These are phyloP conservation scores for Aspergillus bertholletiae DNA, from an alignment of 495 filamentous ascomycete genomes.

Conservation along the genomic window DNA sequence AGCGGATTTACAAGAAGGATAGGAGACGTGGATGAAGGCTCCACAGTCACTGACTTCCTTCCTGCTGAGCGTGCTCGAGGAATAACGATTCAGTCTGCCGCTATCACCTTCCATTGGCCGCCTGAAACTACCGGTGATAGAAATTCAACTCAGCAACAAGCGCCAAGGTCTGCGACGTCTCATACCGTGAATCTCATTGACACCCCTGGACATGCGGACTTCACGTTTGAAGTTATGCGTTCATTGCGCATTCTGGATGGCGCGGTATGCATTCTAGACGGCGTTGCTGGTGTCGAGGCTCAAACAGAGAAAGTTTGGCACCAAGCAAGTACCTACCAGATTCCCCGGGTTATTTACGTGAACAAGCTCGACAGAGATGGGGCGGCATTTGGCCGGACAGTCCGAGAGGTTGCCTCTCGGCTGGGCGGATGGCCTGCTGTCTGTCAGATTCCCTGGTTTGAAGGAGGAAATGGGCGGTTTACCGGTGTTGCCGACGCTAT, in stretches of 20 bases:
- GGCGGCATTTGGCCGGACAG: conserved; percentile 81
- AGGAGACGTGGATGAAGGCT: conserved; percentile 97
- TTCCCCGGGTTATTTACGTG: conserved; percentile 83
- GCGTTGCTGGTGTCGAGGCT: conserved; percentile 94
- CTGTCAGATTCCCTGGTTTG: conserved; percentile 94
- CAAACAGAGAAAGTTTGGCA: conserved; percentile 98
- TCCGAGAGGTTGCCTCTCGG: conserved; percentile 77
- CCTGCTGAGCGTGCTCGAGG: conserved; percentile 90
- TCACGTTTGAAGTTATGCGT: conserved; percentile 94
- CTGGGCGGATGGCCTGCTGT: conserved; percentile 83
- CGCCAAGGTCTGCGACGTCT: conserved; percentile 34
- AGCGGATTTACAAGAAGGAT: conserved; percentile 84
- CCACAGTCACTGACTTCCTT: conserved; percentile 96
- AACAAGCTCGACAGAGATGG: conserved; percentile 98
- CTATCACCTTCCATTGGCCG: conserved; percentile 93
- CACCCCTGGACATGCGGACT: conserved; percentile 96
- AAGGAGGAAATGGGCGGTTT: conserved; percentile 66
- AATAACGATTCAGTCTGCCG: conserved; percentile 97
- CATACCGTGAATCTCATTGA: conserved; percentile 93
- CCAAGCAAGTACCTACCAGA: conserved; percentile 79
- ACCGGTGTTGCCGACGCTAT: conserved; percentile 82
- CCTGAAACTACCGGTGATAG: conserved; percentile 33
- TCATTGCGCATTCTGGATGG: conserved; percentile 92
- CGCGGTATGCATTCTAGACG: conserved; percentile 92
- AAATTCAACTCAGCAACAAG: conserved; percentile 9